Evolutionary conservation across 164 flowering plant species (phyloP).

Genomic region (Vitis labrusca): DNA sequence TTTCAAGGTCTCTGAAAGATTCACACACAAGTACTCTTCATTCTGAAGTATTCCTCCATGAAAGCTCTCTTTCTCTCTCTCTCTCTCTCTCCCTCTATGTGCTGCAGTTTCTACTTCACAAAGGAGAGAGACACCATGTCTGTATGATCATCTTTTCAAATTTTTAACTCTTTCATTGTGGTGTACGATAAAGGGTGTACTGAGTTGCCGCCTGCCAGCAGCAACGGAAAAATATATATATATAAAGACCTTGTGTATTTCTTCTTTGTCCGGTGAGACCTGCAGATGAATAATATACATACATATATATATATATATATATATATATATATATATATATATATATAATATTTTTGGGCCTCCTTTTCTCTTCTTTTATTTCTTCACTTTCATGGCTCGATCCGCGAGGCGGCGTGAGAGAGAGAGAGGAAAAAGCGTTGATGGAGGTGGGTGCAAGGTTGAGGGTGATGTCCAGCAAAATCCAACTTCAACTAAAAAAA

Average conservation of each 20-base stretch:
- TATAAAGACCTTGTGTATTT: background rate
- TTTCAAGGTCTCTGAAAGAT: constrained; percentile 12
- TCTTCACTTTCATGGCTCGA: constrained; percentile 5
- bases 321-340: too few species aligned
- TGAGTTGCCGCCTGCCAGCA: constrained; percentile 1
- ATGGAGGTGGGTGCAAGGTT: too few species aligned
- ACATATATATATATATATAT: too few species aligned
- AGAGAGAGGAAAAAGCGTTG: background rate
- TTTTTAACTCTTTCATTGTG: background rate
- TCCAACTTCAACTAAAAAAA: background rate
- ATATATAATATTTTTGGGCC: background rate
- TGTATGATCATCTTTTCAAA: background rate
- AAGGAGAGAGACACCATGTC: background rate
- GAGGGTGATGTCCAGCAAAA: background rate
- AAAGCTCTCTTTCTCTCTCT: background rate
- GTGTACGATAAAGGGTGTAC: constrained; percentile 11
- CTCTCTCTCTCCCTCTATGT: background rate
- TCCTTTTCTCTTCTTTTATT: background rate
- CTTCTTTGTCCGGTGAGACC: constrained; percentile 1
- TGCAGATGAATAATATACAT: too few species aligned
- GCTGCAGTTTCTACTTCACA: background rate
- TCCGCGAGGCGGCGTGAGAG: constrained; percentile 5
- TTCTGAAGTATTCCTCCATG: background rate
- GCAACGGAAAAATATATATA: background rate
- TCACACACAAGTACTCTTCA: background rate